phyloP scores from a whole-genome alignment of 148 eudicot species.

The Chenopodium formosanum region DNA sequence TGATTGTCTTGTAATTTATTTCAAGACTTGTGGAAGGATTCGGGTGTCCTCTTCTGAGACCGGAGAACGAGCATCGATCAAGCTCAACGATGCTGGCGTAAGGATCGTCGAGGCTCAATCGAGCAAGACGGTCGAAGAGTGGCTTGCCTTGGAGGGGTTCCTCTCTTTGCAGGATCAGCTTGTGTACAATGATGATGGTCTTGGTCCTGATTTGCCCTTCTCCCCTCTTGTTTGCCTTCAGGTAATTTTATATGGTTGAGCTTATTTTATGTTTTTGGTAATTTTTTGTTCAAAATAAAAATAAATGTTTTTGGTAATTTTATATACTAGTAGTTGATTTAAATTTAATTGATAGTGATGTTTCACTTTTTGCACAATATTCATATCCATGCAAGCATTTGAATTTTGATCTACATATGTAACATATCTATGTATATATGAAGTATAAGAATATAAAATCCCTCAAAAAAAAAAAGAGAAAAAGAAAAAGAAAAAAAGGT shows the following conservation, averaged over 20 bases:
- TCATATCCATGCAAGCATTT: too few species aligned
- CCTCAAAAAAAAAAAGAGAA: too few species aligned
- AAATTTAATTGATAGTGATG: too few species aligned
- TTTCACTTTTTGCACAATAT: too few species aligned
- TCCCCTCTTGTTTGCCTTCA: constrained; percentile 61
- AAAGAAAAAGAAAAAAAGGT: too few species aligned
- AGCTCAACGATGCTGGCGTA: constrained; percentile 65
- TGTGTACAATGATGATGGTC: constrained; percentile 29
- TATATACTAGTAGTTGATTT: too few species aligned
- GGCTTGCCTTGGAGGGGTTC: constrained; percentile 37
- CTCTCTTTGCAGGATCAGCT: constrained; percentile 37
- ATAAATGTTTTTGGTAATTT: too few species aligned
- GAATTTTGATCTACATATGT: too few species aligned
- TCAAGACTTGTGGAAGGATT: constrained; percentile 52
- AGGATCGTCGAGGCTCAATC: constrained; percentile 53
- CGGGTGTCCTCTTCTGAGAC: constrained; percentile 25
- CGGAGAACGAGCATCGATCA: constrained; percentile 44
- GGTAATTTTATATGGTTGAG: constrained; percentile 29
- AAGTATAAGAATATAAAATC: too few species aligned
- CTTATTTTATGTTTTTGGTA: background rate
- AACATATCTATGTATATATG: too few species aligned
- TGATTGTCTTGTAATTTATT: constrained; percentile 32
- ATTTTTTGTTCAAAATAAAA: too few species aligned
- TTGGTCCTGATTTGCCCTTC: constrained; percentile 58
- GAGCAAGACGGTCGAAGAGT: constrained; percentile 42